Evolutionary conservation across 306 rosid species (phyloP).

Genomic region (Casuarina cunninghamiana): DNA sequence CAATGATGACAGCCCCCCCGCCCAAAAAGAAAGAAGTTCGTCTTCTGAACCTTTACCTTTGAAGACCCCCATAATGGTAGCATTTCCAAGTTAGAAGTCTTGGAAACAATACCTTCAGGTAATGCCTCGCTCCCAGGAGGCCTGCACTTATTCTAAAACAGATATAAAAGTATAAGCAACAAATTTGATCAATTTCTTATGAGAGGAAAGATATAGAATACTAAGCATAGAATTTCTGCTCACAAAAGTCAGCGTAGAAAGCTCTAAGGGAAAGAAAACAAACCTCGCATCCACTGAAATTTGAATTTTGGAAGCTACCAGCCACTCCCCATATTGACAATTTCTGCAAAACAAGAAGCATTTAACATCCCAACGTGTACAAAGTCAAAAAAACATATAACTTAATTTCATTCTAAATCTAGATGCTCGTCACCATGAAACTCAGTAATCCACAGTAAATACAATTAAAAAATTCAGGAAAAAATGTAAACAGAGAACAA

Average conservation of each 20-base stretch:
- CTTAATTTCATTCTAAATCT: background rate
- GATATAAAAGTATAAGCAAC: slow-evolving; percentile 34
- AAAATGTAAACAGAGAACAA: too few relatives aligned
- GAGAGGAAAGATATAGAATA: background rate
- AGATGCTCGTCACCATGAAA: background rate
- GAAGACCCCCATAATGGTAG: slow-evolving; percentile 58
- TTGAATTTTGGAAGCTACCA: slow-evolving; percentile 27
- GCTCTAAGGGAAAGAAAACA: slow-evolving; percentile 9
- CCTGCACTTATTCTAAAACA: slow-evolving; percentile 61
- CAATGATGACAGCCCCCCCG: too few relatives aligned
- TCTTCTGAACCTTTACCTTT: slow-evolving; percentile 19
- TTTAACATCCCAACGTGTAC: background rate
- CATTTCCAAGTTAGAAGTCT: slow-evolving; percentile 65
- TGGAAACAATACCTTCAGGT: slow-evolving; percentile 66
- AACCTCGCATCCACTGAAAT: slow-evolving; percentile 65
- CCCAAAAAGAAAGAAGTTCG: background rate
- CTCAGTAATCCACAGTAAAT: background rate
- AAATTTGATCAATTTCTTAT: slow-evolving; percentile 7
- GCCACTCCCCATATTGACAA: slow-evolving; percentile 38
- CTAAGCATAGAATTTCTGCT: background rate
- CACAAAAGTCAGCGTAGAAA: background rate
- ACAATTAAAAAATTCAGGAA: too few relatives aligned
- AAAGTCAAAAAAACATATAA: background rate
- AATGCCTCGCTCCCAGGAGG: slow-evolving; percentile 77
- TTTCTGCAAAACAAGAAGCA: slow-evolving; percentile 32